Evolutionary conservation across 2,329 filamentous ascomycete species (phyloP).

Genomic region (Tetracladium maxilliforme): DNA sequence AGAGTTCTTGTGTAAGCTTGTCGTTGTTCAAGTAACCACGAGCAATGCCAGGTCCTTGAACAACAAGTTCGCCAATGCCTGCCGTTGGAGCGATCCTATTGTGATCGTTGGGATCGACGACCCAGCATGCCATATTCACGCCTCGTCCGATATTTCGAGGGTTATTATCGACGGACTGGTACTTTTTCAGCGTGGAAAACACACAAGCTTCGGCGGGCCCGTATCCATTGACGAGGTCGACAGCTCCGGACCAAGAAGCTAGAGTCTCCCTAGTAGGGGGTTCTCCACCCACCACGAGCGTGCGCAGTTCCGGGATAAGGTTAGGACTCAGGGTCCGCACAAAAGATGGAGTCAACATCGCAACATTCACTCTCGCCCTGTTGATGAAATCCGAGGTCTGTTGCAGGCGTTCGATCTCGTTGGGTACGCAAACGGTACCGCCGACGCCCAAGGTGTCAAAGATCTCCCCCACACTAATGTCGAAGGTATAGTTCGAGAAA

Average conservation of each 20-base stretch:
- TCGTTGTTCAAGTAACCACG: slow-evolving; percentile 44
- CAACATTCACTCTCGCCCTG: slow-evolving; percentile 9
- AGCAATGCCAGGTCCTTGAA: slow-evolving; percentile 46
- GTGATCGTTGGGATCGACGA: too few species aligned
- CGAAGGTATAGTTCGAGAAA: slow-evolving; percentile 20
- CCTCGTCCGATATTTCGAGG: too few species aligned
- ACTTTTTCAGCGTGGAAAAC: slow-evolving; percentile 5
- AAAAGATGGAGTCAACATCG: slow-evolving; percentile 14
- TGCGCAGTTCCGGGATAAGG: slow-evolving; percentile 8
- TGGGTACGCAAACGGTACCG: slow-evolving; percentile 22
- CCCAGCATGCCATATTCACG: too few species aligned
- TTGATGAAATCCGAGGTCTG: slow-evolving; percentile 16
- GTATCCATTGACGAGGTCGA: slow-evolving; percentile 35
- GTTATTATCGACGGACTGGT: too few species aligned
- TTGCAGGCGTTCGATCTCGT: slow-evolving; percentile 19
- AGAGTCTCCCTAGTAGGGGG: slow-evolving; percentile 47
- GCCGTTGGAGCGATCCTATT: too few species aligned
- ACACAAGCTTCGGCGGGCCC: slow-evolving; percentile 56
- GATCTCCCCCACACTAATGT: slow-evolving; percentile 20
- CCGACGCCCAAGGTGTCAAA: slow-evolving; percentile 19
- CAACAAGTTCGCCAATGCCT: too few species aligned
- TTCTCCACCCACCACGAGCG: slow-evolving; percentile 79
- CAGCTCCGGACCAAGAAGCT: slow-evolving; percentile 17
- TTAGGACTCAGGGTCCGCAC: slow-evolving; percentile 9
- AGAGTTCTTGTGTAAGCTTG: slow-evolving; percentile 39